These are phyloP conservation scores for Coelastrella sp. DNA, from an alignment of 139 green algal species.

Conservation along the genomic window DNA sequence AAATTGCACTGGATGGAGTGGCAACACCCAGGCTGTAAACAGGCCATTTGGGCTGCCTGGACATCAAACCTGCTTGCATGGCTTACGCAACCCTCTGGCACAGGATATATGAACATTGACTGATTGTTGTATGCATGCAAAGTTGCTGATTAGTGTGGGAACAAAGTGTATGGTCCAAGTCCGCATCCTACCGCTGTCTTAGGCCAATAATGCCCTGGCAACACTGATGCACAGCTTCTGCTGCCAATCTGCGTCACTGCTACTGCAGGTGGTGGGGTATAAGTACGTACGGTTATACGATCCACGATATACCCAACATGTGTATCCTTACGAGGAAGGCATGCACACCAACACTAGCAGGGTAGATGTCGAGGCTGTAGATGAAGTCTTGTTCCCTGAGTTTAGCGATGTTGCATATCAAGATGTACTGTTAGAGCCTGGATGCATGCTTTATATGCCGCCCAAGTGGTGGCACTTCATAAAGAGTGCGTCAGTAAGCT, in stretches of 20 bases:
- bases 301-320: conserved; percentile 47
- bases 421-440: conserved; percentile 82
- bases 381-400: conserved; percentile 55
- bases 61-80: no score
- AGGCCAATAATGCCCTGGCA: neutral
- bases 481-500: conserved; percentile 70
- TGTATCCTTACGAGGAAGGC: conserved; percentile 70
- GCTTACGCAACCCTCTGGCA: no score
- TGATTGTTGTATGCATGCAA: no score
- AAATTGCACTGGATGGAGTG: neutral
- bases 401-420: conserved; percentile 58
- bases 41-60: no score
- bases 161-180: no score
- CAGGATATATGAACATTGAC: no score
- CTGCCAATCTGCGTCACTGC: neutral
- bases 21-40: neutral
- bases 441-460: conserved; percentile 93
- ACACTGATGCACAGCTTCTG: neutral
- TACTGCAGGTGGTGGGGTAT: conserved; percentile 79
- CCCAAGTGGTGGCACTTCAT: conserved; percentile 95
- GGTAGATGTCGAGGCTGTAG: conserved; percentile 69
- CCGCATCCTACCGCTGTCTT: no score
- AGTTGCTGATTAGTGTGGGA: no score
- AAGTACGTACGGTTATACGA: conserved; percentile 96
- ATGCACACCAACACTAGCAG: conserved; percentile 69